Evolutionary conservation across 1,284 basidiomycete genomes (phyloP).

Genomic region (Leccinum brunneo-olivaceum): DNA sequence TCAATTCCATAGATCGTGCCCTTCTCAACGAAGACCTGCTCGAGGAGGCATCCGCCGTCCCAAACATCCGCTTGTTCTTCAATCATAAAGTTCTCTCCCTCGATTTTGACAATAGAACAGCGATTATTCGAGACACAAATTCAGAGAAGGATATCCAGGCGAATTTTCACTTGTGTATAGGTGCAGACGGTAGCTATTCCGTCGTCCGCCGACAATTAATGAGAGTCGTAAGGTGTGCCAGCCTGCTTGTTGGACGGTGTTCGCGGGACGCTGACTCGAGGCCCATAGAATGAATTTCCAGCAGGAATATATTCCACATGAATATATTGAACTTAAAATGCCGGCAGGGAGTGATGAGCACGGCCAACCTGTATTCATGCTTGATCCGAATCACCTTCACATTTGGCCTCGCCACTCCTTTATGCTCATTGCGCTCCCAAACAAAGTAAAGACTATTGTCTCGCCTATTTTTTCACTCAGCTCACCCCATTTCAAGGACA

Average conservation of each 20-base stretch:
- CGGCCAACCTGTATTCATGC: constrained; percentile 64
- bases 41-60: constrained; percentile 56
- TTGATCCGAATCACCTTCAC: constrained; percentile 94
- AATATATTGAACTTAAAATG: constrained; percentile 95
- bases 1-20: constrained; percentile 89
- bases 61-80: constrained; percentile 70
- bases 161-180: constrained; percentile 79
- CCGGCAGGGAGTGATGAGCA: constrained; percentile 64
- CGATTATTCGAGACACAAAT: constrained; percentile 43
- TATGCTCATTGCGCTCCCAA: constrained; percentile 98
- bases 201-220: constrained; percentile 84
- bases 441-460: constrained; percentile 59
- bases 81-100: constrained; percentile 70
- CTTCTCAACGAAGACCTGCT: constrained; percentile 85
- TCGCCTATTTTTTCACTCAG: constrained; percentile 23
- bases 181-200: constrained; percentile 87
- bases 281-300: constrained; percentile 80
- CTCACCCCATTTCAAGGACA: constrained; percentile 48
- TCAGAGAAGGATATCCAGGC: constrained; percentile 41
- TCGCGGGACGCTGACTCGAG: constrained; percentile 14
- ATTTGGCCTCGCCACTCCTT: constrained; percentile 98
- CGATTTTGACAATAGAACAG: constrained; percentile 65
- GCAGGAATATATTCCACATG: constrained; percentile 91
- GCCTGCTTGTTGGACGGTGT: constrained; percentile 7
- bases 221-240: constrained; percentile 75